Percentiles rank a stretch among this genome's conserved stretches.
Conservation (phyloP, 73 alveolate species). For the Tetrahymena thermophila region DNA sequence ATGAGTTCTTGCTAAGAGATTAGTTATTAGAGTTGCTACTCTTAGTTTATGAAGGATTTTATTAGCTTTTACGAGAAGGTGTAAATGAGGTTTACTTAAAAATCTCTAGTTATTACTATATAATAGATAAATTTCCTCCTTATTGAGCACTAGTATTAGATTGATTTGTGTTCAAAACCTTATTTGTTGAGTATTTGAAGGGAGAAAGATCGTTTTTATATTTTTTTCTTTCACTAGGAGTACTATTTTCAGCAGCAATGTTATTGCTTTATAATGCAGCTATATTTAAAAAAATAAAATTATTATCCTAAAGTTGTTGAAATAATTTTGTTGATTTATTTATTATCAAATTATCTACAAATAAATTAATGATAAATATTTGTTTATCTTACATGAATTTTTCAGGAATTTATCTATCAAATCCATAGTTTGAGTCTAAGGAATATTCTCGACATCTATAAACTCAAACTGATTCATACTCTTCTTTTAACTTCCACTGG, state of each 20-base stretch:
- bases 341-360: not conserved
- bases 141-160: not conserved
- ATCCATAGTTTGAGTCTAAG: not conserved
- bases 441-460: not conserved
- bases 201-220: not conserved
- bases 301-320: not conserved
- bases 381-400: not conserved
- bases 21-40: not conserved
- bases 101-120: not conserved
- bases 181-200: not conserved
- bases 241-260: not conserved
- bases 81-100: not conserved
- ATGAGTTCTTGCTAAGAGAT: not conserved
- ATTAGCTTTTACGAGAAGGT: not conserved
- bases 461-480: not conserved
- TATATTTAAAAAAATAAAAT: not conserved
- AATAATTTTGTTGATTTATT: not conserved
- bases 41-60: not conserved
- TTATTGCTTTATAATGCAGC: not conserved
- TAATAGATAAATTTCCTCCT: not conserved
- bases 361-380: not conserved
- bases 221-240: not conserved
- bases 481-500: not conserved
- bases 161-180: not conserved
- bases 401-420: not conserved